Base-by-base conservation (phyloP, 768 basidiomycete species). In the Mycena pura region DNA sequence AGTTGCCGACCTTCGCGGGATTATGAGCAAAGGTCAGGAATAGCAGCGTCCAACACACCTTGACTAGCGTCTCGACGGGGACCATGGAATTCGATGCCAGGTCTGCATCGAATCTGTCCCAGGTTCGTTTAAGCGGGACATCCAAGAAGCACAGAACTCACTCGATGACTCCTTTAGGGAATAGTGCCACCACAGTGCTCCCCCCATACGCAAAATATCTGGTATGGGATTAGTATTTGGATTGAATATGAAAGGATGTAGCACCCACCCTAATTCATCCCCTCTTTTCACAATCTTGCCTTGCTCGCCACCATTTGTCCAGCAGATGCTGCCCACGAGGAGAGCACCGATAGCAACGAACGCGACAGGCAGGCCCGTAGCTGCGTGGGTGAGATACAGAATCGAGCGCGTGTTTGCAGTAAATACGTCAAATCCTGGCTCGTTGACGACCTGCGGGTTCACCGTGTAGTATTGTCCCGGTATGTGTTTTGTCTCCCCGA, bases 331-430 rank as follows among this genome's bases (percentile, higher is more conserved):
- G 1, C 90, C 92, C 1, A 93, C 92, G 32, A 95, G 84, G 76
- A 94, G 81, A 8, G 92, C 92, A 3, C 92, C 93, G 58, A 94
- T 81, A 9, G 91, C 89, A 10, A 92, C 85, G 63, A 88, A 86
- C 0, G 85, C 91, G 15, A 93, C 75, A 13, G 80, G 79, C 17
- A 78, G 74, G 11, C 80, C 81, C 0, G 83, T 80, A 3, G 56
- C 65, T 2, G 62, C 56, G 63, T 86, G 85, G 52, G 79, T 82
- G 64, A 89, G 65, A 63, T 83, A 81, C 2, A 86, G 72, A 10
- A 87, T 74, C 3, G 85, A 83, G 11, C 90, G 82, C 49, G 79
- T 80, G 72, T 90, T 90, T 13, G 82, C 84, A 3, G 86, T 85
- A 69, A 90, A 83, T 13, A 90, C 87, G 67, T 89, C 86, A 31